A percentile compares a stretch with the other conserved stretches of the same genome.
phyloP scores from a whole-genome alignment of 495 filamentous ascomycete species.

The Xylaria nigripes region DNA sequence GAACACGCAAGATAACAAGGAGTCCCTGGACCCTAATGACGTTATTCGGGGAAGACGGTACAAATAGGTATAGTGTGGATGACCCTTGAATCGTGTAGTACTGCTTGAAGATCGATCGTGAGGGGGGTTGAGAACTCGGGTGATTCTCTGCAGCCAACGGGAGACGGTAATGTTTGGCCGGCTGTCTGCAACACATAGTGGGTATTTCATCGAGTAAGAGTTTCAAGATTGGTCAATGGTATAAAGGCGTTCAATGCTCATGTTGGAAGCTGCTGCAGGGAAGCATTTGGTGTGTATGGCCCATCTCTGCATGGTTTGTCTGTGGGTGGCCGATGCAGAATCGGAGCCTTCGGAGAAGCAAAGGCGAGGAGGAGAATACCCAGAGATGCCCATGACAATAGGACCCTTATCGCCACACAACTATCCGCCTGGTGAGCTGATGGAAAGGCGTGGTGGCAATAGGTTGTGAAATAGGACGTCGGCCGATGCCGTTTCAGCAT shows the following conservation, averaged over 20 bases:
- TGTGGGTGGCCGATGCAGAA: not conserved
- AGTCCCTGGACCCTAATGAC: not conserved
- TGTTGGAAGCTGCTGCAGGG: not conserved
- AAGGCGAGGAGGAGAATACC: not conserved
- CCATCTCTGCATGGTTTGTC: constrained; percentile 3
- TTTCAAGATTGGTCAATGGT: not conserved
- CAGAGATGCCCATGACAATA: not conserved
- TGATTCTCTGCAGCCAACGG: constrained; percentile 7
- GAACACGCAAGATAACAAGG: constrained; percentile 6
- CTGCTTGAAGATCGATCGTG: constrained; percentile 6
- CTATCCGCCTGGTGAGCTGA: not conserved
- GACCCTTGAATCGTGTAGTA: constrained; percentile 1
- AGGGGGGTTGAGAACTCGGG: constrained; percentile 1
- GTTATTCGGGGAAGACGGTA: not conserved
- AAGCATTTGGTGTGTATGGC: constrained; percentile 1
- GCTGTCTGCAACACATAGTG: constrained; percentile 4
- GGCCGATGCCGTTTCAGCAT: constrained; percentile 4
- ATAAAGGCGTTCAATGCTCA: not conserved
- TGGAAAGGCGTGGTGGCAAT: not conserved
- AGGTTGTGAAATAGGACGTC: constrained; percentile 2
- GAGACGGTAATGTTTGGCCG: constrained; percentile 7
- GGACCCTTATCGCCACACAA: not conserved
- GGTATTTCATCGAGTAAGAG: not conserved
- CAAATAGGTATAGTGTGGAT: not conserved
- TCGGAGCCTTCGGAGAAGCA: constrained; percentile 5